A percentile compares a stretch with the other conserved stretches of the same genome.
Conservation (phyloP, 352 stramenopile species). For the Peronospora belbahrii region DNA sequence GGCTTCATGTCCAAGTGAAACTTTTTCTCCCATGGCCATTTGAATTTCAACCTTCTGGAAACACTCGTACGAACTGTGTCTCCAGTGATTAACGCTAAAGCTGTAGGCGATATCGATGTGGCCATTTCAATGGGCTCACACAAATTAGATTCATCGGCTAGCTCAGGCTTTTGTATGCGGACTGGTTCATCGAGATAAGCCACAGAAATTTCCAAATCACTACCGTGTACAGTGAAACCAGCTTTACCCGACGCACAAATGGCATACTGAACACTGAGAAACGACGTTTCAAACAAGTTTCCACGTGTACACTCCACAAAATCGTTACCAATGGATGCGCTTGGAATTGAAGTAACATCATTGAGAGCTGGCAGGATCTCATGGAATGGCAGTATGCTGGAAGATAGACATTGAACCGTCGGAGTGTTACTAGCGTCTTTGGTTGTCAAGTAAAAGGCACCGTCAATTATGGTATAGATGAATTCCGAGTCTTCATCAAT, state of each 20-base stretch:
- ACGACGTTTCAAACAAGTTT: slow-evolving; percentile 3
- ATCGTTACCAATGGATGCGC: slow-evolving; percentile 4
- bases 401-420: slow-evolving; percentile 13
- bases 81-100: slow-evolving; percentile 16
- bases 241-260: slow-evolving; percentile 4
- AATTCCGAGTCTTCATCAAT: slow-evolving; percentile 9
- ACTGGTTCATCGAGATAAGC: slow-evolving; percentile 18
- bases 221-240: slow-evolving; percentile 27
- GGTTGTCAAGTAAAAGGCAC: slow-evolving; percentile 18
- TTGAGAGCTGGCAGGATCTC: slow-evolving; percentile 6
- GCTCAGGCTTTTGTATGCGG: slow-evolving; percentile 1
- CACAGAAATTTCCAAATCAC: slow-evolving; percentile 27
- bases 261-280: slow-evolving; percentile 3
- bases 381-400: slow-evolving; percentile 2
- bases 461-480: slow-evolving; percentile 27
- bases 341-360: slow-evolving; percentile 5
- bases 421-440: slow-evolving; percentile 5
- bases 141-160: not conserved
- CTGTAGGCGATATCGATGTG: slow-evolving; percentile 9
- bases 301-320: slow-evolving; percentile 5
- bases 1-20: slow-evolving; percentile 9
- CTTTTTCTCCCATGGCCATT: too few species aligned
- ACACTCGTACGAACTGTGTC: not conserved
- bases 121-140: slow-evolving; percentile 7
- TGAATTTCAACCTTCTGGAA: slow-evolving; percentile 15